Evolutionary conservation across 2,329 filamentous ascomycete species (phyloP).

Genomic region (Hyphodiscus sp.): DNA sequence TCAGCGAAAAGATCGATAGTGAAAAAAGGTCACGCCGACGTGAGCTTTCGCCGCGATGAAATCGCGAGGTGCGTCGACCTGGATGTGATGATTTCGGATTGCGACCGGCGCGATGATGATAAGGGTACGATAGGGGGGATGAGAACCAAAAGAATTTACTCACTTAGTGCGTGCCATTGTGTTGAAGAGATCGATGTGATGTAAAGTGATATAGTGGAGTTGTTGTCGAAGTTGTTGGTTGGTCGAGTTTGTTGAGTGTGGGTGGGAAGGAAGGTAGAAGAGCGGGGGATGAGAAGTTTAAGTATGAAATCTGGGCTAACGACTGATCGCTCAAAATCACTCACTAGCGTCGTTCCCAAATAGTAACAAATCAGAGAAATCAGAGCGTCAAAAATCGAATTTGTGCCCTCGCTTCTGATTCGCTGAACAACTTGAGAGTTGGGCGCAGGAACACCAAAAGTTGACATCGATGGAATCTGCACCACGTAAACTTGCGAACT

Average conservation of each 20-base stretch:
- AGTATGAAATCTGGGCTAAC: slow-evolving; percentile 23
- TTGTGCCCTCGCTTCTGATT: slow-evolving; percentile 16
- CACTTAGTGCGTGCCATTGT: slow-evolving; percentile 36
- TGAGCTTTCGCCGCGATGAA: neutral
- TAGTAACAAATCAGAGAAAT: slow-evolving; percentile 5
- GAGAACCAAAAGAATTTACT: slow-evolving; percentile 45
- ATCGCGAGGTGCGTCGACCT: neutral
- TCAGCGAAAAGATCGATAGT: no score
- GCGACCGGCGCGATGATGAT: neutral
- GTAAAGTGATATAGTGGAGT: slow-evolving; percentile 10
- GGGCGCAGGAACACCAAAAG: neutral
- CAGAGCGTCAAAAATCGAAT: slow-evolving; percentile 4
- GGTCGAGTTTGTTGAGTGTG: slow-evolving; percentile 22
- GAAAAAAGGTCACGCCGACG: no score
- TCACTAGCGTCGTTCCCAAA: slow-evolving; percentile 13
- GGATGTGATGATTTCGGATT: neutral
- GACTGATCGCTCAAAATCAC: slow-evolving; percentile 25
- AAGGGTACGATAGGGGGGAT: slow-evolving; percentile 6
- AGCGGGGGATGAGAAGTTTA: slow-evolving; percentile 29
- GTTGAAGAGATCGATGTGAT: slow-evolving; percentile 2
- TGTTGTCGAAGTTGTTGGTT: slow-evolving; percentile 18
- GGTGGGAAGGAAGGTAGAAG: slow-evolving; percentile 25
- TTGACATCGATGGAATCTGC: neutral
- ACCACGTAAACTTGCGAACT: neutral
- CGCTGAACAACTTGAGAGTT: neutral